These are phyloP conservation scores for Amauroascus verrucosus DNA, from an alignment of 2,329 filamentous ascomycete species.

Conservation along the genomic window DNA sequence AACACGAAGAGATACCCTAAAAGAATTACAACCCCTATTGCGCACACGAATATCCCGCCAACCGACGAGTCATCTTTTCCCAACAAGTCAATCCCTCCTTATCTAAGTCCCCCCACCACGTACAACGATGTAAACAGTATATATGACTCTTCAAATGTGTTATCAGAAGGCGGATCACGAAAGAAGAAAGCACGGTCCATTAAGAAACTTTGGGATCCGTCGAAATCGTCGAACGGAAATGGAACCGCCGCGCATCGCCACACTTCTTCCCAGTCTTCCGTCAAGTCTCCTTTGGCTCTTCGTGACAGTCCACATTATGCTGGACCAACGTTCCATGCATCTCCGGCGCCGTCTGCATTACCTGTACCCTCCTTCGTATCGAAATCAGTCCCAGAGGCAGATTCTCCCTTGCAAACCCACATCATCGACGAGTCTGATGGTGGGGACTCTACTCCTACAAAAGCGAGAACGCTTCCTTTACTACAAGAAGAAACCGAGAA, in stretches of 20 bases:
- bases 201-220: constrained; percentile 29
- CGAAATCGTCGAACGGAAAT: constrained; percentile 17
- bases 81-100: constrained; percentile 25
- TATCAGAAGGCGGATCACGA: constrained; percentile 22
- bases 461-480: constrained; percentile 31
- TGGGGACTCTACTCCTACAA: constrained; percentile 36
- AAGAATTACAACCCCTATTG: constrained; percentile 26
- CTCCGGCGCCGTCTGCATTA: constrained; percentile 78
- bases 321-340: constrained; percentile 88
- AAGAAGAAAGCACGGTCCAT: constrained; percentile 29
- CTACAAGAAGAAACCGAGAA: constrained; percentile 31
- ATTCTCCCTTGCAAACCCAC: constrained; percentile 28
- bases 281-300: constrained; percentile 37
- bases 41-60: constrained; percentile 17
- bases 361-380: constrained; percentile 84
- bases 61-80: constrained; percentile 11
- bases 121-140: constrained; percentile 26
- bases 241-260: constrained; percentile 22
- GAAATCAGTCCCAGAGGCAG: constrained; percentile 60
- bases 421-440: constrained; percentile 33
- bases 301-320: constrained; percentile 53
- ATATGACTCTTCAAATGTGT: constrained; percentile 23
- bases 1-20: constrained; percentile 31
- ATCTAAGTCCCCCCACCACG: constrained; percentile 29
- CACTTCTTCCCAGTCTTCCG: constrained; percentile 27